Evolutionary conservation across 768 basidiomycete genomes (phyloP), one percentile per base, ranked within the genome.

Genomic region (Lyophyllum shimeji): DNA sequence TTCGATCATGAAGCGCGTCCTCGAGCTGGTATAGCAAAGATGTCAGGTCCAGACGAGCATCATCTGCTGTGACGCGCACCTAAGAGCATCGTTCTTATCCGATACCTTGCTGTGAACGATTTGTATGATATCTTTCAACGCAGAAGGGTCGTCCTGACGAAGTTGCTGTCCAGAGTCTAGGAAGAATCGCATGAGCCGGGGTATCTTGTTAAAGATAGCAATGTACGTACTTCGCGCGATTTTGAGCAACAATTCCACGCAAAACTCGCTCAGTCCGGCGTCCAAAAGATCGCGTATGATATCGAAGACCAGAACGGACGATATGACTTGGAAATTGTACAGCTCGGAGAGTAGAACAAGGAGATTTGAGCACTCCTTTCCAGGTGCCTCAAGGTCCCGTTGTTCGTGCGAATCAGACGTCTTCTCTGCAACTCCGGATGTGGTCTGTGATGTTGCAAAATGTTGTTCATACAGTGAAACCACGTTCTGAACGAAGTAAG

Each of bases 321-420:
- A 92, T 51, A 98, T 82, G 21, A 98, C 92, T 72, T 94, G 91
- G 67, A 98, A 95, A 67, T 98, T 98, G 76, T 98, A 98, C 18
- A 99, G 75, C 67, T 98, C 95, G 1, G 93, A 90, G 20, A 98
- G 72, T 21, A 98, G 81, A 1, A 92, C 83, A 40, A 96, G 80
- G 31, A 99, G 73, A 67, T 99, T 98, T 9, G 89, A 85, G 60
- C 86, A 86, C 66, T 96, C 93, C 72, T 98, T 99, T 27, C 93
- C 91, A 6, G 74, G 68, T 1, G 71, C 74, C 20, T 76, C 76
- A 8, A 65, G 58, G 17, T 65, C 65, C 2, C 4, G 17, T 64
- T 62, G 1, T 66, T 59, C 20, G 48, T 50, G 15, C 60, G 34
- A 17, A 47, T 57, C 34, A 55, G 62, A 40, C 54, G 40, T 23